phyloP scores from a whole-genome alignment of 139 green algal genomes.

The Volvox africanus region DNA sequence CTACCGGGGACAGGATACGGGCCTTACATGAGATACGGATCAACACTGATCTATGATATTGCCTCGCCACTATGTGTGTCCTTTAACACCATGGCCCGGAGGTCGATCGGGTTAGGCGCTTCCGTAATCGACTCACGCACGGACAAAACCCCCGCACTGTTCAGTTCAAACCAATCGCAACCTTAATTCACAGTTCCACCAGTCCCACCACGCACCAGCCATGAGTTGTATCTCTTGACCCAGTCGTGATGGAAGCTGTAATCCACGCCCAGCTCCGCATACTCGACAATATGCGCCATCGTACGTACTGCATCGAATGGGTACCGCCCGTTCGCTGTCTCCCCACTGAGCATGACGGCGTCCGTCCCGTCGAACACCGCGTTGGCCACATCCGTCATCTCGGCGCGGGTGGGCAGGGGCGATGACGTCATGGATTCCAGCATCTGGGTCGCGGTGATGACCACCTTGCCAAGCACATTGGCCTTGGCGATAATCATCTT shows the following conservation, averaged over 20 bases:
- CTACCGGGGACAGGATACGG: too few species aligned
- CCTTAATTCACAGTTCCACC: neutral
- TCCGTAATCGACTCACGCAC: too few species aligned
- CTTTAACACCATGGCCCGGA: too few species aligned
- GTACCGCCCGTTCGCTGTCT: slow-evolving; percentile 84
- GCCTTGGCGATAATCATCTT: slow-evolving; percentile 81
- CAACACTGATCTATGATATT: too few species aligned
- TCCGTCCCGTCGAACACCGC: slow-evolving; percentile 75
- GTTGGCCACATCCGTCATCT: slow-evolving; percentile 80
- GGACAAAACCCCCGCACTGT: too few species aligned
- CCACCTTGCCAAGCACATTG: slow-evolving; percentile 73
- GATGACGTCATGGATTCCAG: slow-evolving; percentile 72
- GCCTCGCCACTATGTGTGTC: too few species aligned
- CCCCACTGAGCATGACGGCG: slow-evolving; percentile 75
- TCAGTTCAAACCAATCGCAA: too few species aligned
- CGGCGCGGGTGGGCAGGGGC: slow-evolving; percentile 70
- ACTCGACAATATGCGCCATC: slow-evolving; percentile 77
- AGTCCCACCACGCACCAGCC: neutral
- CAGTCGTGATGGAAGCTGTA: slow-evolving; percentile 64
- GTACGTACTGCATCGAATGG: slow-evolving; percentile 67
- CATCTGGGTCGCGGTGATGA: slow-evolving; percentile 67
- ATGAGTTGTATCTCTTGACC: slow-evolving; percentile 58
- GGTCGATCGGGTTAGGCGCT: too few species aligned
- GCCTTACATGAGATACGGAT: too few species aligned
- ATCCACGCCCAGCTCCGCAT: slow-evolving; percentile 74